These are phyloP conservation scores for Stagonosporopsis tanaceti DNA, from an alignment of 2,329 filamentous ascomycete species.

Conservation along the genomic window DNA sequence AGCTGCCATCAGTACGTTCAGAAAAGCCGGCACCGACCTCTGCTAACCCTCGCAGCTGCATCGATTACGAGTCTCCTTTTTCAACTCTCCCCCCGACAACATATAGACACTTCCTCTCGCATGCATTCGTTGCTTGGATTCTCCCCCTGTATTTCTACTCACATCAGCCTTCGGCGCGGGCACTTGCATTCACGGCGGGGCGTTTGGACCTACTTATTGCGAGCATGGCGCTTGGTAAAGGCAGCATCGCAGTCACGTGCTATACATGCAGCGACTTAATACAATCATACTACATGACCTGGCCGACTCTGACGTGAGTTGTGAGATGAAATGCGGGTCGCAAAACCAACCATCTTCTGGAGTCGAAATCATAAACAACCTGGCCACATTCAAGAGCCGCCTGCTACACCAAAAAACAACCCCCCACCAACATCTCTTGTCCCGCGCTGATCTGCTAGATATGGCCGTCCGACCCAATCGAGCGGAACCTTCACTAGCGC, in stretches of 20 bases:
- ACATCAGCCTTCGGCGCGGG: constrained; percentile 21
- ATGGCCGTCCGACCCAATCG: constrained; percentile 1
- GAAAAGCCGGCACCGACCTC: not conserved
- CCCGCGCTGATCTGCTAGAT: not conserved
- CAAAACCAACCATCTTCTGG: too few relatives aligned
- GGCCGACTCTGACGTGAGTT: too few relatives aligned
- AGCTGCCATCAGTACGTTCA: constrained; percentile 85
- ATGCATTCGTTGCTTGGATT: constrained; percentile 36
- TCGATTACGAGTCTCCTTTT: constrained; percentile 50
- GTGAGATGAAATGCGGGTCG: too few relatives aligned
- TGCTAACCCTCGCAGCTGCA: constrained; percentile 42
- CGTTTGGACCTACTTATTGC: constrained; percentile 29
- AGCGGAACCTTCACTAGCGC: constrained; percentile 13
- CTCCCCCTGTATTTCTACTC: constrained; percentile 48
- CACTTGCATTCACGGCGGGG: constrained; percentile 40
- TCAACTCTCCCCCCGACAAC: constrained; percentile 50
- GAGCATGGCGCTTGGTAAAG: constrained; percentile 27
- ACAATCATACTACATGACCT: not conserved
- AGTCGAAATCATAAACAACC: too few relatives aligned
- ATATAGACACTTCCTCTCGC: constrained; percentile 29
- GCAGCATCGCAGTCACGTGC: constrained; percentile 23
- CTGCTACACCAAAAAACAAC: too few relatives aligned
- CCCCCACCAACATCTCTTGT: too few relatives aligned
- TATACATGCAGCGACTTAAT: constrained; percentile 20
- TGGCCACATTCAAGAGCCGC: too few relatives aligned